A percentile compares a stretch with the other conserved stretches of the same genome.
phyloP scores from a whole-genome alignment of 495 filamentous ascomycete species.

The Daldinia decipiens region DNA sequence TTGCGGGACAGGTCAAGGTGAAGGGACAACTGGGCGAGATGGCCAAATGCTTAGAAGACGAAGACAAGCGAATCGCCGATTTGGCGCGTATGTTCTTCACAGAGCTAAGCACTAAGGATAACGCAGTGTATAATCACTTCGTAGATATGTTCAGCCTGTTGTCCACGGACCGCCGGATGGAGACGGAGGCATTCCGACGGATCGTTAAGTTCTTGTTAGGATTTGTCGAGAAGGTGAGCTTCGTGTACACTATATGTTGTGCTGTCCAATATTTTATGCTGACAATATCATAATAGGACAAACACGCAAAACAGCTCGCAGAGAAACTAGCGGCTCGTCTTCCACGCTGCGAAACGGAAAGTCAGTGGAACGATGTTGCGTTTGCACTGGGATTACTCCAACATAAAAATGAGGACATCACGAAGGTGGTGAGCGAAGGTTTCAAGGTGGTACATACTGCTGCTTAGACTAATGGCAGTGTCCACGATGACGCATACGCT shows the following conservation, averaged over 20 bases:
- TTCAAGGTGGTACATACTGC: constrained; percentile 82
- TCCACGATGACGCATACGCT: background rate
- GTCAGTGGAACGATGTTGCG: constrained; percentile 97
- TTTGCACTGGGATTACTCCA: constrained; percentile 88
- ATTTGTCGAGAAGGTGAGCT: constrained; percentile 92
- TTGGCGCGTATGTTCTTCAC: constrained; percentile 98
- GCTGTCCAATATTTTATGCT: constrained; percentile 8
- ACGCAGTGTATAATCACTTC: constrained; percentile 99
- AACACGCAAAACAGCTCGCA: constrained; percentile 95
- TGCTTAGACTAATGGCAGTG: constrained; percentile 55
- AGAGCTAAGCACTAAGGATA: constrained; percentile 95
- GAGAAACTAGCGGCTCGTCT: constrained; percentile 92
- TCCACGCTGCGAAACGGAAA: constrained; percentile 85
- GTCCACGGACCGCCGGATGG: constrained; percentile 77
- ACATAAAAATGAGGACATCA: constrained; percentile 98
- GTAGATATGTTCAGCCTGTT: constrained; percentile 98
- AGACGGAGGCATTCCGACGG: constrained; percentile 82
- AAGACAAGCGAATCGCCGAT: constrained; percentile 91
- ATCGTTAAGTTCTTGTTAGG: constrained; percentile 93
- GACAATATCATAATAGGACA: constrained; percentile 74
- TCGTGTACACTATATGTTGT: constrained; percentile 25
- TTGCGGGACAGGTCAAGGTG: constrained; percentile 98
- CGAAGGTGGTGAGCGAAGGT: constrained; percentile 81
- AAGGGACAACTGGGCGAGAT: constrained; percentile 99
- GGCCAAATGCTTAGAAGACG: constrained; percentile 97